Conservation (phyloP, 164 flowering plant species). For the Tetracentron sinense region DNA sequence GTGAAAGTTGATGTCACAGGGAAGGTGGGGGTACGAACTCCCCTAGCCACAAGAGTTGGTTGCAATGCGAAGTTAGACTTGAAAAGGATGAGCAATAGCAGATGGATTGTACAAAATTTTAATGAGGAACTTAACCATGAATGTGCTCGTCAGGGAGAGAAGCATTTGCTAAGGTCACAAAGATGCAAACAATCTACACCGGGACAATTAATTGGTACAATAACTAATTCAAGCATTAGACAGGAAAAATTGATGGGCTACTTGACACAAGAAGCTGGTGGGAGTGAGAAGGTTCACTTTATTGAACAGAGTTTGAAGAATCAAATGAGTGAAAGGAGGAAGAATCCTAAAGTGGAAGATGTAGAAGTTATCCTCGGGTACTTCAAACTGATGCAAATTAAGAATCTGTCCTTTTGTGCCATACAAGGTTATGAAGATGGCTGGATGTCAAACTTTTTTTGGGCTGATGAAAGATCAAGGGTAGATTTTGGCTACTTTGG, state of each 20-base stretch:
- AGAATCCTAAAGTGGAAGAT: background rate
- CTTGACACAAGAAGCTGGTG: background rate
- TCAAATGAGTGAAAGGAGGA: background rate
- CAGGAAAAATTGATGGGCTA: background rate
- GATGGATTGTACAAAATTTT: too few relatives aligned
- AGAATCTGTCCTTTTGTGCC: background rate
- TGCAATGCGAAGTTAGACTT: too few relatives aligned
- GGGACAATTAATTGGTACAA: background rate
- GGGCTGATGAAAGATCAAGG: constrained; percentile 2
- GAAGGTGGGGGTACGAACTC: too few relatives aligned
- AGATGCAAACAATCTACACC: background rate
- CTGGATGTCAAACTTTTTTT: background rate
- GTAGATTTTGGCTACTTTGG: background rate
- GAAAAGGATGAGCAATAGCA: too few relatives aligned
- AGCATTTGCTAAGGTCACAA: too few relatives aligned
- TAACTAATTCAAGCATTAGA: background rate
- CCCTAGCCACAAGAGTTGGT: too few relatives aligned
- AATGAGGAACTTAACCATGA: too few relatives aligned
- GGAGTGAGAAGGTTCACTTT: background rate
- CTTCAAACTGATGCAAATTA: background rate
- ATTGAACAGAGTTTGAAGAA: background rate
- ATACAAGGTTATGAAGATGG: background rate
- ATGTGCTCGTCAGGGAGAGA: too few relatives aligned
- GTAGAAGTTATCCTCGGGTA: constrained; percentile 1
- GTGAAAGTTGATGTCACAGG: too few relatives aligned